Conservation (phyloP, 1,139 yeast genomes). For the Nakaseomyces uthaithaninus region DNA sequence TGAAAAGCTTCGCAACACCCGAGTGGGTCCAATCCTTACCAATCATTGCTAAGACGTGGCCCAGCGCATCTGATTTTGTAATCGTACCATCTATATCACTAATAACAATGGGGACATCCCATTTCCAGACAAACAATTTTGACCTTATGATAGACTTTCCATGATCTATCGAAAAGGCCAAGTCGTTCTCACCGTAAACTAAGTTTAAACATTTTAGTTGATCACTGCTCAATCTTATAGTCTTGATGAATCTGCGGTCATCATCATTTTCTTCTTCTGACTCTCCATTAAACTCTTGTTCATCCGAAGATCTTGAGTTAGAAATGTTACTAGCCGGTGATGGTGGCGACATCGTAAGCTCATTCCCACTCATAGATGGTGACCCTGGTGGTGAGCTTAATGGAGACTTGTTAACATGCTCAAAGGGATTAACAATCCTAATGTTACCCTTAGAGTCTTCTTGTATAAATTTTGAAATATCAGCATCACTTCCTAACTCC, state of each 20-base stretch:
- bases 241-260: conserved; percentile 54
- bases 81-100: conserved; percentile 98
- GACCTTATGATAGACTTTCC: conserved; percentile 74
- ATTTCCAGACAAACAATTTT: conserved; percentile 75
- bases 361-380: conserved; percentile 15
- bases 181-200: conserved; percentile 68
- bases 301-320: conserved; percentile 5
- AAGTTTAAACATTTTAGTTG: conserved; percentile 70
- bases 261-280: conserved; percentile 9
- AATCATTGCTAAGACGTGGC: conserved; percentile 86
- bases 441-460: conserved; percentile 70
- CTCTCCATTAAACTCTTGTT: conserved; percentile 6
- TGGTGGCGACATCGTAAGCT: conserved; percentile 9
- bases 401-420: conserved; percentile 19
- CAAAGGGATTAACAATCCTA: conserved; percentile 45
- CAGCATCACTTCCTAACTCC: conserved; percentile 51
- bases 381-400: conserved; percentile 21
- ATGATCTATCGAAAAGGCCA: conserved; percentile 70
- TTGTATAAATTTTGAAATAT: conserved; percentile 42
- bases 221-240: conserved; percentile 84
- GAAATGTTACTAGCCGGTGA: conserved; percentile 8
- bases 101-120: conserved; percentile 81
- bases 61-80: conserved; percentile 94
- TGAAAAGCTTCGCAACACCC: conserved; percentile 87
- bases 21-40: conserved; percentile 98